phyloP scores from a whole-genome alignment of 768 basidiomycete species.

The Leccinum variicolor region DNA sequence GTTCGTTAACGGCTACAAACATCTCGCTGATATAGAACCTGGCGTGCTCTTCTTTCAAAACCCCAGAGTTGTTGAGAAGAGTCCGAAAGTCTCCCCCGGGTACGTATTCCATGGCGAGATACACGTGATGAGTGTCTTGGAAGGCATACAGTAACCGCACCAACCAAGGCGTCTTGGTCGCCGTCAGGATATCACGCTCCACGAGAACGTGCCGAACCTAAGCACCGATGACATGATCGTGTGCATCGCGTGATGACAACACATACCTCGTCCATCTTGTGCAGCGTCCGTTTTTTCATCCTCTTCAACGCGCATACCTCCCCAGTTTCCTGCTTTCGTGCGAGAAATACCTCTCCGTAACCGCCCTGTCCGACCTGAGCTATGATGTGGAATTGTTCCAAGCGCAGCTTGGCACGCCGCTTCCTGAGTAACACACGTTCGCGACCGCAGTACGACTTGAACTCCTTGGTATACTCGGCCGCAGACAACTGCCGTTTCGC shows the following conservation, averaged over 20 bases:
- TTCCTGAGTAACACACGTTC: constrained; percentile 92
- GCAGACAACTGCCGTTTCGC: constrained; percentile 53
- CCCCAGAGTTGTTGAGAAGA: constrained; percentile 94
- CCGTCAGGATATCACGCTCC: constrained; percentile 95
- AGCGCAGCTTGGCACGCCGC: constrained; percentile 86
- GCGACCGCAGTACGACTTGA: constrained; percentile 89
- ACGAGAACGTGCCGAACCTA: constrained; percentile 97
- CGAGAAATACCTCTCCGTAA: constrained; percentile 96
- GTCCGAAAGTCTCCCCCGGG: constrained; percentile 99
- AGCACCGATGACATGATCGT: not conserved
- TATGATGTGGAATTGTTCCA: constrained; percentile 97
- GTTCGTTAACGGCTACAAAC: constrained; percentile 90
- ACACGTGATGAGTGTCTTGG: constrained; percentile 88
- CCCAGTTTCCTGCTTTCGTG: constrained; percentile 91
- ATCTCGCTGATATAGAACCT: constrained; percentile 97
- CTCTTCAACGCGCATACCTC: constrained; percentile 98
- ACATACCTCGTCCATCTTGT: constrained; percentile 95
- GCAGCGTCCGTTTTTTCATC: constrained; percentile 91
- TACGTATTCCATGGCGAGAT: constrained; percentile 99
- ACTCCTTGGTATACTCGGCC: constrained; percentile 69
- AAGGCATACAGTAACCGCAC: constrained; percentile 95
- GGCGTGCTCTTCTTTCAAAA: constrained; percentile 96
- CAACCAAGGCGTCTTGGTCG: constrained; percentile 97
- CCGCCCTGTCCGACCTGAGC: constrained; percentile 99
- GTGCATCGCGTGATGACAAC: not conserved